Base-by-base conservation (phyloP, 2,329 filamentous ascomycete species). In the Fusarium chlamydosporum region DNA sequence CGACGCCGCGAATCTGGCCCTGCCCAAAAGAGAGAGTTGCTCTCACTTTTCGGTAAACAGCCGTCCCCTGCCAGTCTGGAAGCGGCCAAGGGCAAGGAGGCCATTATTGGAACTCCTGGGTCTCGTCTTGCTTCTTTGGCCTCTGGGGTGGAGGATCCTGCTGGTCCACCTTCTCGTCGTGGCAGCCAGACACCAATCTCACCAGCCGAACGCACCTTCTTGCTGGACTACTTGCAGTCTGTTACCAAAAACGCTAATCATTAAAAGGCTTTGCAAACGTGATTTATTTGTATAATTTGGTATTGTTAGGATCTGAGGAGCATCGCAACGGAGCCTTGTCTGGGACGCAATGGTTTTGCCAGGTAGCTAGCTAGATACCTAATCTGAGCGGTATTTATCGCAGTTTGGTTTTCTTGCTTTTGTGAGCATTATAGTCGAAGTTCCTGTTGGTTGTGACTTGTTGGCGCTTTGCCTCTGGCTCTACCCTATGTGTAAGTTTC, bases 151-250 rank as follows among this genome's bases (percentile, higher is more conserved):
- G 79, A 78, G 13, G 80, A 81, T 23, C 38, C 60, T 50, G 65
- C 31, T 26, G 53, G 57, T 42, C 60, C 71, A 3, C 76, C 70
- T 26, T 80, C 80, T 37, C 79, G 83, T 40, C 81, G 84, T 12
- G 82, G 82, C 18, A 86, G 83, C 65, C 82, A 85, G 73, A 83
- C 83, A 33, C 82, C 86, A 13, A 88, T 89, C 43, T 91, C 90
- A 6, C 87, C 91, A 0, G 90, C 88, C 1, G 90, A 96, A 71
- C 90, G 92, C 75, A 89, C 85, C 16, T 96, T 96, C 73, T 80
- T 96, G 75, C 82, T 96, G 52, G 90, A 87, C 11, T 96, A 93
- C 75, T 80, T 96, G 72, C 88, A 92, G 67, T 83, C 82, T 27
- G 82, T 84, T 4, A 83, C 83, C 12, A 80, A 80, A 35, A 80